phyloP scores from a whole-genome alignment of 2,329 filamentous ascomycete species.

The Triangularia setosa region DNA sequence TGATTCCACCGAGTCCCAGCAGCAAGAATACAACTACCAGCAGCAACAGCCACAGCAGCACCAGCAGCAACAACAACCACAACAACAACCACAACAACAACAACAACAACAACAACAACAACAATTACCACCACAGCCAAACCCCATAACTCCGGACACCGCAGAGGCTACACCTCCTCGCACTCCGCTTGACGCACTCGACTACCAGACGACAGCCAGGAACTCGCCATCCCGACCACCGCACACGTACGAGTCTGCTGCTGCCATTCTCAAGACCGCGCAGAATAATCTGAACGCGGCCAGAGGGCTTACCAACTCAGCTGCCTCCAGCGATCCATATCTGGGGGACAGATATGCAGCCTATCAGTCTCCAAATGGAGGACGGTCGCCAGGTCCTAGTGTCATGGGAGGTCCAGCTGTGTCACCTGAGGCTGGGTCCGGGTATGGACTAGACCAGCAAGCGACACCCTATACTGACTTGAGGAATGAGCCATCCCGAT shows the following conservation, averaged over 20 bases:
- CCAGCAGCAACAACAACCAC: constrained; percentile 3
- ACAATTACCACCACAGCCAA: constrained; percentile 18
- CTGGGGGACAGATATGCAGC: constrained; percentile 17
- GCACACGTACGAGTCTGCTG: constrained; percentile 28
- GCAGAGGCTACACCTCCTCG: not conserved
- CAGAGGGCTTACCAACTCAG: constrained; percentile 16
- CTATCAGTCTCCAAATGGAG: constrained; percentile 17
- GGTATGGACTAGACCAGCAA: constrained; percentile 32
- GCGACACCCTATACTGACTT: constrained; percentile 31
- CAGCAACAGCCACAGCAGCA: not conserved
- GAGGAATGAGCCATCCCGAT: constrained; percentile 55
- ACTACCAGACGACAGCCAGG: constrained; percentile 9
- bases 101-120: no score
- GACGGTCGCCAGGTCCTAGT: constrained; percentile 25
- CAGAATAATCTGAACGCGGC: constrained; percentile 28
- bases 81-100: constrained; percentile 15
- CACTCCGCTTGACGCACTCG: constrained; percentile 6
- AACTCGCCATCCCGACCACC: constrained; percentile 19
- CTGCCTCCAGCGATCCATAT: constrained; percentile 11
- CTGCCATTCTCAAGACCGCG: constrained; percentile 27
- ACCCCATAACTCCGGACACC: constrained; percentile 1
- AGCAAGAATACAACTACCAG: not conserved
- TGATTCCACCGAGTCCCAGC: constrained; percentile 14
- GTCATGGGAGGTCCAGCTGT: constrained; percentile 19
- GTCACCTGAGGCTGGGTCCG: not conserved